Evolutionary conservation across 257 asterid species (phyloP).

Genomic region (Penstemon newberryi): DNA sequence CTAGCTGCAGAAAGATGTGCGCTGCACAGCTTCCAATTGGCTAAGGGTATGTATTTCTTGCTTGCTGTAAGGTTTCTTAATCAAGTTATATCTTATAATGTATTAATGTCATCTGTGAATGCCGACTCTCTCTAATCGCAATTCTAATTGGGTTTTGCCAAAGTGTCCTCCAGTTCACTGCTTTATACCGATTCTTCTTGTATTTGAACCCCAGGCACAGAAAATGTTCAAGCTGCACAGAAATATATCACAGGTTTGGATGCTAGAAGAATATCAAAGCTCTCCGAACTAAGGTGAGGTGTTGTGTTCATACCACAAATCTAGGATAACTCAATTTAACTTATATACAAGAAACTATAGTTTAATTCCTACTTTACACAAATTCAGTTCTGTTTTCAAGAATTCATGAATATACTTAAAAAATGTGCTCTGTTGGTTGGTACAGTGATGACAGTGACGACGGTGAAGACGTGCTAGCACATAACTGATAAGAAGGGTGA

Average conservation of each 20-base stretch:
- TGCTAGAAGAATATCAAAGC: constrained; percentile 93
- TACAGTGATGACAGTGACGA: constrained; percentile 80
- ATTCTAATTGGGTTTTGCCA: background rate
- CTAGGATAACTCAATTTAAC: background rate
- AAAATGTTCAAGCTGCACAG: constrained; percentile 91
- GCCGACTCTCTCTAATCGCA: background rate
- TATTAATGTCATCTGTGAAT: background rate
- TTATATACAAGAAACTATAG: no score
- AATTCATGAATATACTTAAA: background rate
- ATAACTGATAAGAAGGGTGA: constrained; percentile 30
- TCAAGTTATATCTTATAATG: background rate
- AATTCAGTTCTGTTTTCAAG: background rate
- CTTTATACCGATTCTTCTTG: constrained; percentile 15
- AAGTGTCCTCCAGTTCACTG: background rate
- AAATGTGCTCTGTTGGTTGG: background rate
- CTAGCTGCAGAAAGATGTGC: constrained; percentile 97
- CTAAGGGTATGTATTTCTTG: constrained; percentile 54
- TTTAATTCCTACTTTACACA: background rate
- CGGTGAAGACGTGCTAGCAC: constrained; percentile 50
- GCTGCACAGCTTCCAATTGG: constrained; percentile 76
- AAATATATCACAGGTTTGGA: constrained; percentile 92
- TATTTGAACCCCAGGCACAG: constrained; percentile 54
- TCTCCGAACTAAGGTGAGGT: constrained; percentile 84
- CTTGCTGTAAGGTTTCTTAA: constrained; percentile 10
- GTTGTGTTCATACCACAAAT: background rate